phyloP scores from a whole-genome alignment of 2,329 filamentous ascomycete species.

The Arthrobotrys megalospora region DNA sequence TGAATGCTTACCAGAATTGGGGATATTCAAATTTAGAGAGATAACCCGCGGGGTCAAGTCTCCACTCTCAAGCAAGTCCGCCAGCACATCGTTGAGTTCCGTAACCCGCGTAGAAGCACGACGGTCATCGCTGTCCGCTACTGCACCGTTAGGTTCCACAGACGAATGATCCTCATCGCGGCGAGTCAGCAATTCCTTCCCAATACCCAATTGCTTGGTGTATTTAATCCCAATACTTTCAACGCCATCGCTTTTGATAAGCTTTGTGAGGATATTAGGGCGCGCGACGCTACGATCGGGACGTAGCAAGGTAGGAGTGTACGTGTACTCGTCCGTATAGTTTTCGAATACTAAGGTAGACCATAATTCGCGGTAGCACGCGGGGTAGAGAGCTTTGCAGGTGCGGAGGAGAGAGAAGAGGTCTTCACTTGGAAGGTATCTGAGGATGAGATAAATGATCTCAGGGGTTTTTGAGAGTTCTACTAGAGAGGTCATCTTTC shows the following conservation, averaged over 20 bases:
- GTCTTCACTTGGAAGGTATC: background rate
- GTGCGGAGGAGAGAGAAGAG: slow-evolving; percentile 18
- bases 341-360: background rate
- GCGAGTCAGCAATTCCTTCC: background rate
- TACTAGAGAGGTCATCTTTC: slow-evolving; percentile 5
- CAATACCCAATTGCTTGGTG: background rate
- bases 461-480: slow-evolving; percentile 13
- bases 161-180: too few relatives aligned
- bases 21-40: background rate
- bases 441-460: slow-evolving; percentile 21
- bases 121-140: too few relatives aligned
- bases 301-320: background rate
- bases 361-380: slow-evolving; percentile 22
- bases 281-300: too few relatives aligned
- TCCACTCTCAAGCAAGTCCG: slow-evolving; percentile 6
- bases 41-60: background rate
- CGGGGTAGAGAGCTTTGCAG: slow-evolving; percentile 27
- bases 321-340: too few relatives aligned
- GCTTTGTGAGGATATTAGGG: background rate
- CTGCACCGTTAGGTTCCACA: too few relatives aligned
- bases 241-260: background rate
- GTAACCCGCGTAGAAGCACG: background rate
- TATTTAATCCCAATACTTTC: background rate
- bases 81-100: background rate
- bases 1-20: too few relatives aligned